Percentiles rank a stretch among this genome's conserved stretches.
Evolutionary conservation across 2,329 filamentous ascomycete species (phyloP).

Genomic region (Neofusicoccum parvum): DNA sequence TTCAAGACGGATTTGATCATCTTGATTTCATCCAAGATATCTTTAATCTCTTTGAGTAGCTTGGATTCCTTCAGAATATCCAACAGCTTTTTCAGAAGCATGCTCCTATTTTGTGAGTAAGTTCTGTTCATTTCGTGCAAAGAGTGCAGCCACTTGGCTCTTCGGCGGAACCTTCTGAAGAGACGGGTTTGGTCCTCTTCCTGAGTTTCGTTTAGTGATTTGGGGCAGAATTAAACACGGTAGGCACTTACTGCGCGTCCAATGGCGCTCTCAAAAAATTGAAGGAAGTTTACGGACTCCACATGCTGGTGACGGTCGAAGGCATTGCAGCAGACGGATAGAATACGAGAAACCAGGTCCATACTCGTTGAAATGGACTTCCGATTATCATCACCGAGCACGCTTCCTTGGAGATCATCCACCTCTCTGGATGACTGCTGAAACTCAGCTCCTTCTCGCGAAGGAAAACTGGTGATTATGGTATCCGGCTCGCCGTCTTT

Average conservation of each 20-base stretch:
- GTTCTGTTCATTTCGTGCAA: not conserved
- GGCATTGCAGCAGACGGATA: conserved; percentile 51
- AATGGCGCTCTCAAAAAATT: conserved; percentile 69
- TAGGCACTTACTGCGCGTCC: conserved; percentile 41
- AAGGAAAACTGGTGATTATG: conserved; percentile 6
- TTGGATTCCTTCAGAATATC: conserved; percentile 64
- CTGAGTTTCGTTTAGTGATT: not conserved
- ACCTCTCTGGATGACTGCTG: not conserved
- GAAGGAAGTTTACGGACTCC: conserved; percentile 43
- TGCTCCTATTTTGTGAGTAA: conserved; percentile 14
- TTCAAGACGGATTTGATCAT: conserved; percentile 60
- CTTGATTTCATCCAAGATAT: conserved; percentile 68
- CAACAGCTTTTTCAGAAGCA: conserved; percentile 59
- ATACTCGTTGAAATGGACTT: conserved; percentile 10
- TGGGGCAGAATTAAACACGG: conserved; percentile 27
- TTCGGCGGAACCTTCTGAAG: conserved; percentile 48
- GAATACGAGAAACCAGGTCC: conserved; percentile 23
- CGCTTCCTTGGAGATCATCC: conserved; percentile 19
- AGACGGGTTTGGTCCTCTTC: conserved; percentile 53
- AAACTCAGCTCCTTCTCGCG: conserved; percentile 5
- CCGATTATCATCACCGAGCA: conserved; percentile 14
- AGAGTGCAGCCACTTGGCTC: not conserved
- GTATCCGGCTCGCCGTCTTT: not conserved
- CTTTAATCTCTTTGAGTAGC: conserved; percentile 65
- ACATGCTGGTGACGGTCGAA: conserved; percentile 61